Base-by-base conservation (phyloP, 2,329 filamentous ascomycete genomes). In the Penicillium sp. region DNA sequence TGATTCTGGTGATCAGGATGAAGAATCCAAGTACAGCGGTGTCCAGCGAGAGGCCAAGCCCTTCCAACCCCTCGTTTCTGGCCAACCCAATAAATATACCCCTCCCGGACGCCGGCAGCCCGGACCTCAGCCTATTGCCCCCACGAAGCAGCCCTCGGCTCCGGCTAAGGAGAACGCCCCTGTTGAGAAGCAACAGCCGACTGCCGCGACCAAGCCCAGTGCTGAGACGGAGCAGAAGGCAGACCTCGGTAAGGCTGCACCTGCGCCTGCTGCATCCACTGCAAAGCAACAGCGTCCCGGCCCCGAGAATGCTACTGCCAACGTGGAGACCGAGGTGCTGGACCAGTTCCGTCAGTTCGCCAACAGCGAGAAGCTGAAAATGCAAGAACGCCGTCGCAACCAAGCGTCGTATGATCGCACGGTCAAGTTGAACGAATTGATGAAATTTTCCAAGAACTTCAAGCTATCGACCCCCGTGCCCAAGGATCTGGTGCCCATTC, bases 1-100 rank as follows among this genome's bases (percentile, higher is more conserved):
- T 33, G 81, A 86, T 45, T 83, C 84, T 44, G 83, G 81, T 50
- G 85, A 82, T 12, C 71, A 80, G 25, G 89, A 95, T 57, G 93
- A 98, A 71, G 93, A 98, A 73, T 91, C 95, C 66, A 96, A 93
- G 67, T 97, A 97, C 73, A 96, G 91, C 65, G 92, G 92, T 66
- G 93, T 98, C 47, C 86, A 86, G 54, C 84, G 92, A 56, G 84
- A 88, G 35, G 65, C 68, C 35, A 64, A 65, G 48, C 74, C 76
- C 47, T 87, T 87, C 61, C 81, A 86, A 5, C 80, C 86, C n/a
- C 76, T 95, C 28, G 68, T 75, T 25, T 78, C 77, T 49, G 77
- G 80, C 8, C 76, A 78, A 46, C 70, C 79, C 20, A 83, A 83
- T 70, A 92, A 89, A 70, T 98, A 98, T 69, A 95, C 87, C 0